Conservation (phyloP, 768 basidiomycete genomes). For the Xerocomus potaroensis region DNA sequence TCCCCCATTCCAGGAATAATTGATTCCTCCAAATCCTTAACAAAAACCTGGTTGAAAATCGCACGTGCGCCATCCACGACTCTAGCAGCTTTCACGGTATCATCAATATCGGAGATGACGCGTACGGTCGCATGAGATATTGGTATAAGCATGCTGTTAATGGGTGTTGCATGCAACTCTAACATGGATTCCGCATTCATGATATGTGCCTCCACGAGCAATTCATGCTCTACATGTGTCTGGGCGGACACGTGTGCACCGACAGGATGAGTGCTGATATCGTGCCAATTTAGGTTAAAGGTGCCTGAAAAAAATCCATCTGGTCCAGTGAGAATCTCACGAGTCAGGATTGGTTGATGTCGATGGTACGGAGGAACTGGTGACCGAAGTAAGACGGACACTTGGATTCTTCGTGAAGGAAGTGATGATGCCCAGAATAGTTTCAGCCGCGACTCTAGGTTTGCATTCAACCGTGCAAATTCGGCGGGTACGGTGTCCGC, state of each 20-base stretch:
- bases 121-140: conserved; percentile 64
- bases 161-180: conserved; percentile 33
- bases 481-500: conserved; percentile 26
- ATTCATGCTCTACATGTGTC: conserved; percentile 37
- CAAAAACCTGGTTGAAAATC: conserved; percentile 90
- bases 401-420: conserved; percentile 53
- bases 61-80: conserved; percentile 75
- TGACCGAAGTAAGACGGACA: conserved; percentile 51
- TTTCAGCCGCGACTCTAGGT: conserved; percentile 71
- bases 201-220: conserved; percentile 52
- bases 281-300: conserved; percentile 65
- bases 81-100: conserved; percentile 69
- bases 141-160: conserved; percentile 34
- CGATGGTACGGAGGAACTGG: conserved; percentile 22
- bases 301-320: conserved; percentile 73
- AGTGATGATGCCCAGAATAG: conserved; percentile 80
- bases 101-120: conserved; percentile 91
- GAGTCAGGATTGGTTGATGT: conserved; percentile 44
- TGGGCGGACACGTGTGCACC: conserved; percentile 55
- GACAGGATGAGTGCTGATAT: conserved; percentile 56
- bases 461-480: conserved; percentile 59
- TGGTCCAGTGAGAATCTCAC: conserved; percentile 51
- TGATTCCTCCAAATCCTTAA: conserved; percentile 73
- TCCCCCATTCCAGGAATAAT: conserved; percentile 80
- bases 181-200: conserved; percentile 37